Conservation (phyloP, 176 grass and related monocot species). For the Zoysia japonica region DNA sequence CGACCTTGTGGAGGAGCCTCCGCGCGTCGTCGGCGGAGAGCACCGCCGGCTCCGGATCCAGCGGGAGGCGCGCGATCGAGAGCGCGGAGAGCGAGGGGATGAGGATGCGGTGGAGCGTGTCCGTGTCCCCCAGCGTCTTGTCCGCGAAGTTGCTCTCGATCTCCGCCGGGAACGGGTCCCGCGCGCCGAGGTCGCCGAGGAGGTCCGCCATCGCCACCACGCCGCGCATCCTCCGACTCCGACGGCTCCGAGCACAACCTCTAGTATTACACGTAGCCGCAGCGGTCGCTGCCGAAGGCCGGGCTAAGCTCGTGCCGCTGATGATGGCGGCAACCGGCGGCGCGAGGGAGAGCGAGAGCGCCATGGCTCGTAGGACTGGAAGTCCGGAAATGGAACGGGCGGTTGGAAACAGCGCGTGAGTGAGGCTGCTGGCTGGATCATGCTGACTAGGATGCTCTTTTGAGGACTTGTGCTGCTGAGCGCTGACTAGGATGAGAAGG, state of each 20-base stretch:
- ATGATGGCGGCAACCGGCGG: neutral
- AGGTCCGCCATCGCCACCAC: conserved; percentile 59
- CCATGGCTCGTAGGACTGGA: neutral
- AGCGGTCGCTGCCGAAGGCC: neutral
- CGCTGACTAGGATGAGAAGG: neutral
- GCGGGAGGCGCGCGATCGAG: conserved; percentile 59
- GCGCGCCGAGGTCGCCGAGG: conserved; percentile 68
- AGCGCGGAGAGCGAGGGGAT: conserved; percentile 68
- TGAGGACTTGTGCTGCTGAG: too few species aligned
- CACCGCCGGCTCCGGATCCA: conserved; percentile 33
- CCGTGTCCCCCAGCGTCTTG: conserved; percentile 68
- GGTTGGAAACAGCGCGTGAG: neutral
- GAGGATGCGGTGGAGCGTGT: conserved; percentile 91
- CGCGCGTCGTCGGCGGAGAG: conserved; percentile 54
- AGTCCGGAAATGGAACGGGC: neutral
- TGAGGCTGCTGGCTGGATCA: neutral
- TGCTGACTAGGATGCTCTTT: neutral
- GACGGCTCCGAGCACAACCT: too few species aligned
- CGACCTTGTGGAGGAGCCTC: conserved; percentile 68
- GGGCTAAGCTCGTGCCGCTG: conserved; percentile 7
- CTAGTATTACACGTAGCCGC: neutral
- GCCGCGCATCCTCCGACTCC: neutral
- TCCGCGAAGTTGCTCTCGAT: conserved; percentile 83
- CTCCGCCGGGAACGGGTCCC: conserved; percentile 90
- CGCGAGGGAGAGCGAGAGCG: conserved; percentile 20